Evolutionary conservation across 192 early-diverging fungal genomes (phyloP), one percentile per base, ranked within the genome.

Genomic region (Phlyctochytrium planicorne): DNA sequence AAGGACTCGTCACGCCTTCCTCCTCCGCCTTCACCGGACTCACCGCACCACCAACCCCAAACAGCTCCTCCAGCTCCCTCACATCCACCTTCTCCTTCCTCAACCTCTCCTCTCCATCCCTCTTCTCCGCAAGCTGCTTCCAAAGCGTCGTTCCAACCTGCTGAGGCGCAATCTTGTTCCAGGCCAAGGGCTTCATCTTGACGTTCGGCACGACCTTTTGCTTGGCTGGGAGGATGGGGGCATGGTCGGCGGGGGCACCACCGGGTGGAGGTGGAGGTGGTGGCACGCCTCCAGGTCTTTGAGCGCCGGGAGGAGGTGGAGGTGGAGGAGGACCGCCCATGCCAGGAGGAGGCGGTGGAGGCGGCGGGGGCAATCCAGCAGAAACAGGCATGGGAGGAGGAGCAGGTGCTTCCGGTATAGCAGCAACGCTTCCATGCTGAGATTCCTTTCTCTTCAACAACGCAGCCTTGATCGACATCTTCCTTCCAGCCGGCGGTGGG

Each of bases 101-200:
- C 30, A 76, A 29, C n/a, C 29, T 60, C 47, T 74, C 75, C 52
- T 74, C 73, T 27, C n/a, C 74, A 37, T 71, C 56, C 12, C n/a
- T 24, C n/a, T 69, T 72, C n/a, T 78, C 73, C 27, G 34, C 52
- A 47, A 74, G 20, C 1, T n/a, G 24, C 53, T 75, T 75, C 73
- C 73, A 74, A 14, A 75, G 24, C 16, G 71, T 77, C 29, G 50
- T 23, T 12, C 33, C 12, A 24, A 75, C 34, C 30, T 77, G 47
- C 3, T 17, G 31, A 20, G 47, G n/a, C 0, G 47, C n/a, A 20
- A 75, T 20, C 34, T 75, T 75, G n/a, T 50, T 72, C 74, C 74
- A 75, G 31, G 33, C 23, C 10, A 75, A 34, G 6, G 47, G 70
- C 20, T 47, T 63, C 29, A 79, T 60, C 30, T 75, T 75, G 0